phyloP scores from a whole-genome alignment of 768 basidiomycete genomes.

The Trametes cingulata region DNA sequence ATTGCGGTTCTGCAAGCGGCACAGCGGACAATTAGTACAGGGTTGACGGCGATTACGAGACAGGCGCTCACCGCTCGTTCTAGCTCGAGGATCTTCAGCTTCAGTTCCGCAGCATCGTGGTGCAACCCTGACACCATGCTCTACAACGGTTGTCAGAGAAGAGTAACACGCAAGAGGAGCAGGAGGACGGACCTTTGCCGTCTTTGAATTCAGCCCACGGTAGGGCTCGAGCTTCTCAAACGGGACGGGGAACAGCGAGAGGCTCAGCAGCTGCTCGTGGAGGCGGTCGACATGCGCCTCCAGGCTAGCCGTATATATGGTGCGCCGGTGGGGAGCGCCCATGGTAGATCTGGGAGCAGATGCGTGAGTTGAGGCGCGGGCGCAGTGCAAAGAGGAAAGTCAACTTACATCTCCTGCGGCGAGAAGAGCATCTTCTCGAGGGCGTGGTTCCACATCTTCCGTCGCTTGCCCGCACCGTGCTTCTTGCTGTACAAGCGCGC shows the following conservation, averaged over 20 bases:
- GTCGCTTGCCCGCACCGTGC: slow-evolving; percentile 57
- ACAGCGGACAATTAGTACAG: not conserved
- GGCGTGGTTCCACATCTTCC: slow-evolving; percentile 77
- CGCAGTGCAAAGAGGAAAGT: not conserved
- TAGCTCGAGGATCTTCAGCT: slow-evolving; percentile 66
- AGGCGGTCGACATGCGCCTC: slow-evolving; percentile 72
- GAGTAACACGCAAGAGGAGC: not conserved
- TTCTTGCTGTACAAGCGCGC: slow-evolving; percentile 64
- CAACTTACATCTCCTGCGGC: slow-evolving; percentile 62
- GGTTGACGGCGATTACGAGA: not conserved
- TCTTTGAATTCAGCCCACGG: slow-evolving; percentile 73
- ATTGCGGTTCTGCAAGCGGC: slow-evolving; percentile 3
- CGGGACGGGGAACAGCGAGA: slow-evolving; percentile 50
- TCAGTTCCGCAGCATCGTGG: slow-evolving; percentile 58
- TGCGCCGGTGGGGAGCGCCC: slow-evolving; percentile 66
- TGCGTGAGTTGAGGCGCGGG: not conserved
- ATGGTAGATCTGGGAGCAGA: slow-evolving; percentile 52
- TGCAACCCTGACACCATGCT: slow-evolving; percentile 75
- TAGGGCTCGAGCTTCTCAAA: slow-evolving; percentile 35
- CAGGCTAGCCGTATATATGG: slow-evolving; percentile 70
- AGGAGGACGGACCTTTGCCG: slow-evolving; percentile 56
- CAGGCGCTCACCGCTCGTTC: slow-evolving; percentile 58
- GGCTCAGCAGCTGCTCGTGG: slow-evolving; percentile 55
- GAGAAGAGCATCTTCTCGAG: slow-evolving; percentile 73
- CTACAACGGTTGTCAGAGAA: slow-evolving; percentile 35